A percentile compares a stretch with the other conserved stretches of the same genome.
Conservation (phyloP, 176 grass and related monocot genomes). For the Rhynchospora breviuscula region DNA sequence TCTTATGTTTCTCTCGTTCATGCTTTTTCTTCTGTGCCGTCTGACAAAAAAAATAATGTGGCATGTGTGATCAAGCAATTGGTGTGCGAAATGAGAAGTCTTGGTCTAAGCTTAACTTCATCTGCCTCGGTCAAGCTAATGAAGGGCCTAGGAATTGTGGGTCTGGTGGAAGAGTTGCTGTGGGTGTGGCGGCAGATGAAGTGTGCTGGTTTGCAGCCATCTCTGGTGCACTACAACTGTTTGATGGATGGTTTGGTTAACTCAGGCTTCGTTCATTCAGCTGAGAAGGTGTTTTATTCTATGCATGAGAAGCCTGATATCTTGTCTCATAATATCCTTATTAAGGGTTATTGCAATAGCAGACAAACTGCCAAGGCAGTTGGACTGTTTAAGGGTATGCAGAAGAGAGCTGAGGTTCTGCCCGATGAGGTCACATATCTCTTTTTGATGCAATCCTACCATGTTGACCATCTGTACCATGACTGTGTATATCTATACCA, state of each 20-base stretch:
- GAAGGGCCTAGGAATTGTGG: conserved; percentile 53
- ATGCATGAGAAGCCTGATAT: conserved; percentile 55
- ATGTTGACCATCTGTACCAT: conserved; percentile 39
- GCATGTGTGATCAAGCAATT: conserved; percentile 8
- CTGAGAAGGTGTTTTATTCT: conserved; percentile 71
- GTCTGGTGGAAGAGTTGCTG: conserved; percentile 62
- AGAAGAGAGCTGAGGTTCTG: conserved; percentile 23
- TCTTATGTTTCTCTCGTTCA: conserved; percentile 65
- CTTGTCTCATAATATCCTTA: conserved; percentile 72
- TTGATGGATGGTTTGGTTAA: conserved; percentile 79
- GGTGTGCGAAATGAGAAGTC: conserved; percentile 45
- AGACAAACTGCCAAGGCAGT: conserved; percentile 46
- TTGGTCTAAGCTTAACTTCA: conserved; percentile 30
- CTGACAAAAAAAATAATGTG: background rate
- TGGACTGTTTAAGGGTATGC: conserved; percentile 40
- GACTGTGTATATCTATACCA: conserved; percentile 53
- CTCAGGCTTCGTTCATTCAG: conserved; percentile 55
- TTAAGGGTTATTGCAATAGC: conserved; percentile 65
- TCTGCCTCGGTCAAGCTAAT: conserved; percentile 46
- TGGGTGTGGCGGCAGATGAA: conserved; percentile 76
- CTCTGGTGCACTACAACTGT: conserved; percentile 76
- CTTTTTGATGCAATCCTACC: conserved; percentile 66
- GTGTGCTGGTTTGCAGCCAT: conserved; percentile 42
- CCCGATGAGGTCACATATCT: conserved; percentile 80
- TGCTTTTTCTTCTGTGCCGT: conserved; percentile 37